Percentiles rank a stretch among this genome's conserved stretches.
Evolutionary conservation across 805 yeast species (phyloP).

Genomic region (Yarrowia sp.): DNA sequence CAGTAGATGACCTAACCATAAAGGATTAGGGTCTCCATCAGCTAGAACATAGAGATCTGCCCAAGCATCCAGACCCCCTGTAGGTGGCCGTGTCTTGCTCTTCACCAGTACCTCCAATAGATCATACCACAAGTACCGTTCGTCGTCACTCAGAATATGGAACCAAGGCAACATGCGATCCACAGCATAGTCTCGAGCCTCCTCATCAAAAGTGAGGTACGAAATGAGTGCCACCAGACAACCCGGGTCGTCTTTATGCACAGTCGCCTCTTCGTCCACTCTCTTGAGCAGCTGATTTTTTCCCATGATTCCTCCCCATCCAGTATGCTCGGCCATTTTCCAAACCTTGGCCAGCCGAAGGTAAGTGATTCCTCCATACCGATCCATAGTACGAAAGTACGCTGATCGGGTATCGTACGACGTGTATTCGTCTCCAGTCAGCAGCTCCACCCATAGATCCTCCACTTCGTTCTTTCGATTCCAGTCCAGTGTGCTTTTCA

Average conservation of each 20-base stretch:
- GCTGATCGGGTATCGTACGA: background rate
- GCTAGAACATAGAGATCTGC: background rate
- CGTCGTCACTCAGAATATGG: background rate
- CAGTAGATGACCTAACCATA: background rate
- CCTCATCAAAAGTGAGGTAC: conserved; percentile 2
- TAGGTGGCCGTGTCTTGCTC: background rate
- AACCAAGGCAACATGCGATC: conserved; percentile 16
- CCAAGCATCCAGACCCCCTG: background rate
- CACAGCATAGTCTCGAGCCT: conserved; percentile 3
- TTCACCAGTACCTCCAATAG: background rate
- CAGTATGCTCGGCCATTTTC: conserved; percentile 19
- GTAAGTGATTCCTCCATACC: conserved; percentile 2
- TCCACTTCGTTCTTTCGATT: background rate
- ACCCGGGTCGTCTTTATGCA: background rate
- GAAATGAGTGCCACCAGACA: background rate
- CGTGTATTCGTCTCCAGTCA: background rate
- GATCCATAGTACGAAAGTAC: background rate
- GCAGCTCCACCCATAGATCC: conserved; percentile 18
- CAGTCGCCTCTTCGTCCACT: conserved; percentile 8
- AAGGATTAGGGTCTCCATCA: conserved; percentile 4
- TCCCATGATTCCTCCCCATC: conserved; percentile 12
- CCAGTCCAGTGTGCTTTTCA: conserved; percentile 6
- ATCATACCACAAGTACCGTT: background rate
- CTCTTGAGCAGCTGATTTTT: background rate
- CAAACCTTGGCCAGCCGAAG: conserved; percentile 17